Conservation (phyloP, 768 basidiomycete genomes). For the Amanita rubescens region DNA sequence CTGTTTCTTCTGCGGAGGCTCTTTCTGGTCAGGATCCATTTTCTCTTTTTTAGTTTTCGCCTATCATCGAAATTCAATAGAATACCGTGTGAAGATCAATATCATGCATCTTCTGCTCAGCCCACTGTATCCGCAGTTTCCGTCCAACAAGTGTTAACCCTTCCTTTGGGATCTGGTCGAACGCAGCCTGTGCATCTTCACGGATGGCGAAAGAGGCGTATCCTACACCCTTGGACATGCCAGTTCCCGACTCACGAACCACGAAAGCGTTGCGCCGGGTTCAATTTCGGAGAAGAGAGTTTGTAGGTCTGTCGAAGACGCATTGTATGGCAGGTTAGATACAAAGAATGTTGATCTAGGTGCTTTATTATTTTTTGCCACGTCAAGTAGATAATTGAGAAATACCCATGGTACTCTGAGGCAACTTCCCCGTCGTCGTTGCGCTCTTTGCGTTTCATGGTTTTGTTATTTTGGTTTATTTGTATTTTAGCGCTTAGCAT, state of each 20-base stretch:
- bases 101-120: conserved; percentile 60
- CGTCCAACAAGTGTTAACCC: conserved; percentile 63
- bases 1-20: conserved; percentile 23
- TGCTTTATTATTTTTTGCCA: neutral
- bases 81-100: neutral
- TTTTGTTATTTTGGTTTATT: neutral
- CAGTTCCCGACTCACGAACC: conserved; percentile 69
- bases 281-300: conserved; percentile 95
- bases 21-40: conserved; percentile 26
- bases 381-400: neutral
- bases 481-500: no score
- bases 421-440: conserved; percentile 20
- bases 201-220: conserved; percentile 88
- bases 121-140: conserved; percentile 71
- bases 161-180: conserved; percentile 55
- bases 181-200: conserved; percentile 79
- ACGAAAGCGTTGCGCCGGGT: conserved; percentile 89
- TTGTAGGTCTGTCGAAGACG: conserved; percentile 84
- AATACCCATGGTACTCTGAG: conserved; percentile 20
- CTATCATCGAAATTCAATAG: conserved; percentile 17
- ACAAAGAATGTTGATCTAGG: conserved; percentile 82
- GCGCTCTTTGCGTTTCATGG: conserved; percentile 35
- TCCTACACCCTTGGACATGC: conserved; percentile 88
- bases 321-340: conserved; percentile 85
- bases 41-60: conserved; percentile 37